phyloP scores from a whole-genome alignment of 345 rosid species.

The Dipteronia sinensis region DNA sequence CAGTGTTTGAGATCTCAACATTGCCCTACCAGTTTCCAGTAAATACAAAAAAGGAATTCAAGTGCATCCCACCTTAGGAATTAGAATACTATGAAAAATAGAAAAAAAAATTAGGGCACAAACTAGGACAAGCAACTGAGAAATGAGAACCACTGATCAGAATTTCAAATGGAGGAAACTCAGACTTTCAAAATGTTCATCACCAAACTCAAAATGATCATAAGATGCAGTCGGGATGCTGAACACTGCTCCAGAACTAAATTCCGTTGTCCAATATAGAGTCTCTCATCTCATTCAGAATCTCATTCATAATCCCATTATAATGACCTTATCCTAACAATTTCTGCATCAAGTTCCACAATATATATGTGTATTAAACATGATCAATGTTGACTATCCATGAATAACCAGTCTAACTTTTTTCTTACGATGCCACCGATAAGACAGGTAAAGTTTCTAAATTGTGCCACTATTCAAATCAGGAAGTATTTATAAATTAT shows the following conservation, averaged over 20 bases:
- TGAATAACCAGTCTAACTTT: not conserved
- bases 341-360: not conserved
- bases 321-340: not conserved
- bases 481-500: not conserved
- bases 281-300: not conserved
- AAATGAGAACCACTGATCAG: conserved; percentile 4
- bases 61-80: not conserved
- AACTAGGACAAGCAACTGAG: not conserved
- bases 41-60: not conserved
- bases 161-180: not conserved
- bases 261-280: not conserved
- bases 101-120: not conserved
- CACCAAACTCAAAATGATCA: not conserved
- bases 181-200: not conserved
- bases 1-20: not conserved
- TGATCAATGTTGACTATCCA: not conserved
- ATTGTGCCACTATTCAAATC: not conserved
- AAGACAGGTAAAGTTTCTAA: not conserved
- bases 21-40: not conserved
- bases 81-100: not conserved
- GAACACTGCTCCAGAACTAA: not conserved
- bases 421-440: not conserved
- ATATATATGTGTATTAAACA: not conserved
- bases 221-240: not conserved
- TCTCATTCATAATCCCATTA: not conserved